Percentiles rank a stretch among this genome's conserved stretches.
Evolutionary conservation across 805 yeast species (phyloP).

Genomic region (Candida gorgasii): DNA sequence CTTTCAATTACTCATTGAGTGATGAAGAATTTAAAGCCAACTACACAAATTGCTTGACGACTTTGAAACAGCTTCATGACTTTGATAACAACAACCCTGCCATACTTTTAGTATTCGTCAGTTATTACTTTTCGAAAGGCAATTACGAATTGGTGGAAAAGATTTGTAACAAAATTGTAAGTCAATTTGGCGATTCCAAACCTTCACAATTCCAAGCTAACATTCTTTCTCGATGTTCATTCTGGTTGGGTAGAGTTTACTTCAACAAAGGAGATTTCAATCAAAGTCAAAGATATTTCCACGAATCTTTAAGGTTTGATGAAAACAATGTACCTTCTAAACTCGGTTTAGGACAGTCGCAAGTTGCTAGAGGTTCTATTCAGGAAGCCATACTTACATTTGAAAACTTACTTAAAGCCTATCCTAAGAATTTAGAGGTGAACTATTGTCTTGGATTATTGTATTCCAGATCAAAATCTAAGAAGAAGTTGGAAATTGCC

Average conservation of each 20-base stretch:
- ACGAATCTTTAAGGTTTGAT: constrained; percentile 66
- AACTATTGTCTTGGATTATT: constrained; percentile 74
- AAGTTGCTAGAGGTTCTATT: constrained; percentile 65
- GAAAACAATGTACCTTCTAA: constrained; percentile 68
- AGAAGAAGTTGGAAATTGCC: constrained; percentile 51
- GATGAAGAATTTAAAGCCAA: constrained; percentile 61
- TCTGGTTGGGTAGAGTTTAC: constrained; percentile 84
- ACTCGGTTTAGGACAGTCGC: constrained; percentile 85
- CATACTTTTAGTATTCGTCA: constrained; percentile 63
- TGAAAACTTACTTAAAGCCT: constrained; percentile 66
- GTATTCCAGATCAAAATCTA: constrained; percentile 53
- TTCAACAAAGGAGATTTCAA: constrained; percentile 61
- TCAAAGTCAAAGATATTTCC: constrained; percentile 71
- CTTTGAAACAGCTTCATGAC: constrained; percentile 39
- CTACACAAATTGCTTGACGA: constrained; percentile 60
- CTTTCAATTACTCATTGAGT: constrained; percentile 55
- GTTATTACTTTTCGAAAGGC: constrained; percentile 70
- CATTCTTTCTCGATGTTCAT: constrained; percentile 41
- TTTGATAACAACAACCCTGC: constrained; percentile 52
- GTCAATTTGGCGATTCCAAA: constrained; percentile 16
- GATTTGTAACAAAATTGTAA: constrained; percentile 53
- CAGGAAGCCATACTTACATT: constrained; percentile 87
- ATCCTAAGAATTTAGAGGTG: constrained; percentile 73
- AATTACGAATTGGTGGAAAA: constrained; percentile 58
- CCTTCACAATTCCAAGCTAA: constrained; percentile 29